A percentile compares a stretch with the other conserved stretches of the same genome.
phyloP scores from a whole-genome alignment of 257 asterid species.

The Thymus mandschuricus region DNA sequence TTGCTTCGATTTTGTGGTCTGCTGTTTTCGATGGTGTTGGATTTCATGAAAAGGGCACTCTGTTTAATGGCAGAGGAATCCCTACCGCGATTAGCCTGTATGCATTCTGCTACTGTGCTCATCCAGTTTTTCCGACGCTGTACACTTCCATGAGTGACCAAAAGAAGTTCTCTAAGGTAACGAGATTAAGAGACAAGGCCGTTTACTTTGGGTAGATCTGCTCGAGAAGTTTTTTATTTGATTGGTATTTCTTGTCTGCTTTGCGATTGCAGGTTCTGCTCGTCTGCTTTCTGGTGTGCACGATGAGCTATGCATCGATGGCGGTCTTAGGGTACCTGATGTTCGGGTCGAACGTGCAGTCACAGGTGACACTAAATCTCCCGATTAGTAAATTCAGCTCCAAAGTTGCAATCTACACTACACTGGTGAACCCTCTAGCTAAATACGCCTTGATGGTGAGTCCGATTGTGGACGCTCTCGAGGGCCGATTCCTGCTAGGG shows the following conservation, averaged over 20 bases:
- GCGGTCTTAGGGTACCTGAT: constrained; percentile 73
- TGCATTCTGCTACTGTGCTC: constrained; percentile 92
- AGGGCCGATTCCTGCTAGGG: constrained; percentile 38
- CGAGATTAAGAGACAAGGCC: not conserved
- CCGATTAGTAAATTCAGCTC: constrained; percentile 58
- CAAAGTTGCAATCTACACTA: constrained; percentile 74
- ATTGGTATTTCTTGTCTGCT: not conserved
- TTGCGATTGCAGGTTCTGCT: constrained; percentile 64
- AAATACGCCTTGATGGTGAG: constrained; percentile 82
- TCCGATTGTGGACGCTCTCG: constrained; percentile 62
- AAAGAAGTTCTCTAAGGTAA: constrained; percentile 82
- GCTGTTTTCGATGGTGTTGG: constrained; percentile 66
- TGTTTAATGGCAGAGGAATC: constrained; percentile 52
- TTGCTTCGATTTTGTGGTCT: constrained; percentile 68
- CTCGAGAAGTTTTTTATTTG: not conserved
- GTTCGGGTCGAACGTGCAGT: constrained; percentile 64
- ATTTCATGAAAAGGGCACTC: constrained; percentile 50
- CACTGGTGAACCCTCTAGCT: constrained; percentile 79
- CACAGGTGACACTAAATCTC: constrained; percentile 87
- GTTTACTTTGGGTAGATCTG: not conserved
- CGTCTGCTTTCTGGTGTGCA: constrained; percentile 62
- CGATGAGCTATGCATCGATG: constrained; percentile 66
- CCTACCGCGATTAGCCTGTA: constrained; percentile 81
- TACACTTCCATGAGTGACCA: constrained; percentile 83
- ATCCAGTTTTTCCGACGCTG: constrained; percentile 89